Evolutionary conservation across 2,329 filamentous ascomycete species (phyloP), one percentile per base, ranked within the genome.

Genomic region (Aspergillus sp.): DNA sequence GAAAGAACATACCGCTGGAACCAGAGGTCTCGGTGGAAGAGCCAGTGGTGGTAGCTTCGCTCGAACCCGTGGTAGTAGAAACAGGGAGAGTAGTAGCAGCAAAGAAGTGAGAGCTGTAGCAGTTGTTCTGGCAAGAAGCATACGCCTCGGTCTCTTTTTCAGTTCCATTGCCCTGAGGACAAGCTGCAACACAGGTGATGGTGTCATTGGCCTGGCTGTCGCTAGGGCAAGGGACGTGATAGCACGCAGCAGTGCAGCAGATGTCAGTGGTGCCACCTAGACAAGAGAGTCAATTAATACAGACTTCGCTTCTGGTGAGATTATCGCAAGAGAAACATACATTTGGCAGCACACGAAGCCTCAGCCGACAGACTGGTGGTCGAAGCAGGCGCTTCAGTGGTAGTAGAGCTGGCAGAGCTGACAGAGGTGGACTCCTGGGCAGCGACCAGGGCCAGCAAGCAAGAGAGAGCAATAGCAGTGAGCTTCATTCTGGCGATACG

Each of bases 121-220:
- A 80, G 45, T 58, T 54, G 41, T 71, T 62, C 56, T 74, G 67
- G 60, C 77, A 80, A 38, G 65, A 49, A 47, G 68, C 66, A 52
- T 72, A 79, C 46, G 62, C 62, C 41, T 70, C 50, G 30, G 70
- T 73, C 46, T 71, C 74, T n/a, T n/a, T n/a, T n/a, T n/a, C n/a
- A n/a, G n/a, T n/a, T n/a, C n/a, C n/a, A n/a, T n/a, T n/a, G 9
- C 76, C 76, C 66, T 79, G 74, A 44, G 73, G 70, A 59, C 77
- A 80, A 42, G 70, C 65, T 37, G 67, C 67, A 37, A 74, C 75
- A 54, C 77, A 80, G 39, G 68, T 61, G 56, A 67, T 76, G 58
- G 75, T 78, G 45, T 70, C 66, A 54, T 75, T 70, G 54, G 67
- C 73, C 60, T 75, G 68, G 38, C 58, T 56, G n/a, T 69, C 65